Percentiles rank a stretch among this genome's conserved stretches.
phyloP scores from a whole-genome alignment of 2,329 filamentous ascomycete genomes.

The Bertia moriformis region DNA sequence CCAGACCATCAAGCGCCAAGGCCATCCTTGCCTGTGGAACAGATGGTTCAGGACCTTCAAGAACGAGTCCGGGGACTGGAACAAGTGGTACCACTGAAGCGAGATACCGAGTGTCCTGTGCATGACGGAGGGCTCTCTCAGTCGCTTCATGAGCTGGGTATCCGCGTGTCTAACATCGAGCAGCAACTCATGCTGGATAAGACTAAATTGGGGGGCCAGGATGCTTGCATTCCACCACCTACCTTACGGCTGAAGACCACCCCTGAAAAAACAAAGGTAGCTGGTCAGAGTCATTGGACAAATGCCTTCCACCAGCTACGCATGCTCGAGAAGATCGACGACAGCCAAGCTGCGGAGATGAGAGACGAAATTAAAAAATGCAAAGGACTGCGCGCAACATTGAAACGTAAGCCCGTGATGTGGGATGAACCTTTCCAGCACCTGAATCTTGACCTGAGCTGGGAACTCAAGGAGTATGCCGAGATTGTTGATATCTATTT shows the following conservation, averaged over 20 bases:
- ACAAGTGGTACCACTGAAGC: too few relatives aligned
- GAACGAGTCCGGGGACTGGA: too few relatives aligned
- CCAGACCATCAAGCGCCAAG: not conserved
- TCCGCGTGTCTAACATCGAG: not conserved
- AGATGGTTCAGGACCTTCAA: not conserved
- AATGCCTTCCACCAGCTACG: not conserved
- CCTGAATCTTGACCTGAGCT: not conserved
- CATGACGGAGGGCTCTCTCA: not conserved
- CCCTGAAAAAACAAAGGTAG: not conserved
- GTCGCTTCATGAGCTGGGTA: not conserved
- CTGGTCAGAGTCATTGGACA: not conserved
- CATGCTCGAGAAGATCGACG: not conserved
- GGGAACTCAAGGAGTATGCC: not conserved
- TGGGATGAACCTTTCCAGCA: not conserved
- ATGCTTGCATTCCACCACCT: not conserved
- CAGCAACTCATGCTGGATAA: not conserved
- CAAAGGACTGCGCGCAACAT: not conserved
- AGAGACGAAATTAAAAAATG: too few relatives aligned
- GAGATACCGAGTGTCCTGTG: not conserved
- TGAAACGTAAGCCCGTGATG: not conserved
- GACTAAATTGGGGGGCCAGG: not conserved
- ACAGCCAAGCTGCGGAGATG: not conserved
- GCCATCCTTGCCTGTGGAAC: not conserved
- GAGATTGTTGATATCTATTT: not conserved
- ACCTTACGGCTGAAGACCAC: not conserved